These are phyloP conservation scores for Chlamydomonas applanata DNA, from an alignment of 139 green algal species.

Conservation along the genomic window DNA sequence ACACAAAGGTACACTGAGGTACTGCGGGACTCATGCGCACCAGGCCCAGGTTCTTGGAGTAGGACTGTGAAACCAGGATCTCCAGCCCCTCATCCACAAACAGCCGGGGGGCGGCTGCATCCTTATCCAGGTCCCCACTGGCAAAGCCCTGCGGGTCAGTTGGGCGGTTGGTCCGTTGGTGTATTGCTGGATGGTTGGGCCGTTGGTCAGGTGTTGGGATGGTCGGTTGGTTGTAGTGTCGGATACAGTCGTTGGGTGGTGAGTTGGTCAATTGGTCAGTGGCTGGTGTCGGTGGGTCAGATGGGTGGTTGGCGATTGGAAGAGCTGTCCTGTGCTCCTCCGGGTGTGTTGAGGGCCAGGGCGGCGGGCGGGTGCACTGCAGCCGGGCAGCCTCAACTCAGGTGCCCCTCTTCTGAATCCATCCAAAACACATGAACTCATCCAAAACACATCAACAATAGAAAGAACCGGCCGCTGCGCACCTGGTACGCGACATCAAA, in stretches of 20 bases:
- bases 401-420: background rate
- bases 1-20: no score
- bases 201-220: no score
- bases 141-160: conserved; percentile 48
- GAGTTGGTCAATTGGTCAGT: background rate
- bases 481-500: conserved; percentile 97
- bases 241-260: background rate
- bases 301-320: background rate
- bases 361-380: no score
- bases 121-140: conserved; percentile 84
- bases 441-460: no score
- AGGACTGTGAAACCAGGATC: conserved; percentile 83
- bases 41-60: conserved; percentile 97
- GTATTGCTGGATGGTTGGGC: no score
- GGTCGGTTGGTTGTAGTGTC: no score
- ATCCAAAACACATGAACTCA: no score
- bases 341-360: no score
- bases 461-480: background rate
- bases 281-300: background rate
- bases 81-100: conserved; percentile 90
- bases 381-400: background rate
- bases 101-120: conserved; percentile 84
- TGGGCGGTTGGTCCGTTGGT: no score
- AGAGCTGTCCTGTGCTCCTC: no score
- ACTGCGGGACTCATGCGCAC: no score